Evolutionary conservation across 2,329 filamentous ascomycete genomes (phyloP), one percentile per base, ranked within the genome.

Genomic region (Talaromyces amestolkiae): DNA sequence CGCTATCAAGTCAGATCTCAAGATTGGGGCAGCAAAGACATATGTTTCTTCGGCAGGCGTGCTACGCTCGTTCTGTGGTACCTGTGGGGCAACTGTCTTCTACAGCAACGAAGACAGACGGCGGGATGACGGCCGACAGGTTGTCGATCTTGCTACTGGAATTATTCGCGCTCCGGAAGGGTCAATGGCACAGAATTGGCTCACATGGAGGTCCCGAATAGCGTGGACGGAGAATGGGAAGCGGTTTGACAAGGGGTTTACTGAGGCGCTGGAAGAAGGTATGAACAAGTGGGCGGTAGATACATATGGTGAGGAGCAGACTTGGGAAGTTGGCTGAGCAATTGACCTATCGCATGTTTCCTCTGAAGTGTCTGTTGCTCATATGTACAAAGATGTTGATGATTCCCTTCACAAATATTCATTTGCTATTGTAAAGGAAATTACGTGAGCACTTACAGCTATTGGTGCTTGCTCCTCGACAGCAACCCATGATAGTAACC

Each of bases 71-170:
- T 83, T 83, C 69, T 84, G 82, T 68, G 74, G 75, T 4, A 72
- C 49, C 0, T 84, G 82, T 67, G 81, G 81, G 0, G 81, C 82
- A 7, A 77, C 72, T 2, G 76, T 81, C 3, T 80, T 80, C 62
- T 83, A 76, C 65, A 66, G 68, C 22, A 72, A 70, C 35, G 71
- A 74, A n/a, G 75, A 76, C 5, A 69, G 80, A 61, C 71, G 72
- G 11, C 68, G 3, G 24, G 24, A 9, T 6, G 39, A 61, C 37
- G 7, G 39, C 4, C 7, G n/a, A 19, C 15, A 67, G 5, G 68
- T 80, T 41, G 72, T 81, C 0, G 80, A 83, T 71, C 70, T 83
- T 13, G 78, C 78, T 4, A 72, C 77, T n/a, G 82, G 81, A 0
- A 69, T 80, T 60, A 67, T 82, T 15, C 71, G 76, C 47, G 76